Evolutionary conservation across 225 moss, liverwort and hornwort species (phyloP).

Genomic region (Ulota crispa): DNA sequence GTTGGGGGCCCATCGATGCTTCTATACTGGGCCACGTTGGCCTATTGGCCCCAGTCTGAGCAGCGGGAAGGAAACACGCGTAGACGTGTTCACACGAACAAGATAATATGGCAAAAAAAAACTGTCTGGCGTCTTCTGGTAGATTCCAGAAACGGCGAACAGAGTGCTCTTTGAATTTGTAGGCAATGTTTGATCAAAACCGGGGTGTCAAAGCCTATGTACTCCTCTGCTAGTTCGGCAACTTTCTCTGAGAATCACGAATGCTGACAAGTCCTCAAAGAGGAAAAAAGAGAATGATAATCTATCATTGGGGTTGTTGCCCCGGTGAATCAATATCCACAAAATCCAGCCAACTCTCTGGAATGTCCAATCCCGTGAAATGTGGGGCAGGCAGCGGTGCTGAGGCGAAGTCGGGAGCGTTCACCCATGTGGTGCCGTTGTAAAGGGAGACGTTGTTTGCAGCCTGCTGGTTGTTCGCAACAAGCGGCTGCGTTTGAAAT

Average conservation of each 20-base stretch:
- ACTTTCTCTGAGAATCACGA: neutral
- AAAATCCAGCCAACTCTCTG: slow-evolving; percentile 35
- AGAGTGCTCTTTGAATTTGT: neutral
- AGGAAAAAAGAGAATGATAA: neutral
- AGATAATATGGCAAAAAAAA: accelerated
- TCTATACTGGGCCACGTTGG: slow-evolving; percentile 11
- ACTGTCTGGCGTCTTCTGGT: neutral
- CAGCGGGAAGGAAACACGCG: neutral
- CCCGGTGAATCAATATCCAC: slow-evolving; percentile 17
- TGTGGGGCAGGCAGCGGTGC: neutral
- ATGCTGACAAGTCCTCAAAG: neutral
- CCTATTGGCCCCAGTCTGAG: neutral
- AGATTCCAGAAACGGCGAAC: neutral
- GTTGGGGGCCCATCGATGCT: neutral
- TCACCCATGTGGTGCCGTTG: slow-evolving; percentile 49
- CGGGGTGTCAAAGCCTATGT: neutral
- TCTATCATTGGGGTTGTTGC: slow-evolving; percentile 8
- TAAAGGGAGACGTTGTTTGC: slow-evolving; percentile 28
- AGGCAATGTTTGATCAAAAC: neutral
- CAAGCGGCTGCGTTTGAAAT: slow-evolving; percentile 11
- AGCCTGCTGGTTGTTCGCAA: slow-evolving; percentile 9
- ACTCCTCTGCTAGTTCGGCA: neutral
- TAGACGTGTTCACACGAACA: neutral
- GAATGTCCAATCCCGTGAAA: slow-evolving; percentile 11
- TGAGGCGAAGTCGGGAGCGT: slow-evolving; percentile 32